Evolutionary conservation across 2,329 filamentous ascomycete species (phyloP).

Genomic region (Apiospora malaysiana): DNA sequence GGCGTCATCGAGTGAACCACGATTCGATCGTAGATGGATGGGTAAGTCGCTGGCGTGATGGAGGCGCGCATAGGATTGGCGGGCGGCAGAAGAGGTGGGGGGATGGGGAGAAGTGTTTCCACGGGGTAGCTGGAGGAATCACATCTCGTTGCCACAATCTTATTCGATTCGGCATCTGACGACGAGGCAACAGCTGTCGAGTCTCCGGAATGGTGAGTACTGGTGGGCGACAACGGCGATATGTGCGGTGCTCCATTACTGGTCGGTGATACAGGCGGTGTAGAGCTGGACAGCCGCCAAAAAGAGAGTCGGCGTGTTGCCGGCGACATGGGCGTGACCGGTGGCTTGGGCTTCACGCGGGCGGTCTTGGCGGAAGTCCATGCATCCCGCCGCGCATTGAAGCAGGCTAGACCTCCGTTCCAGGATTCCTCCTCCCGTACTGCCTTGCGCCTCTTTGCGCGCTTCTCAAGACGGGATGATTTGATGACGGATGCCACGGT

Average conservation of each 20-base stretch:
- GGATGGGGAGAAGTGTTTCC: constrained; percentile 72
- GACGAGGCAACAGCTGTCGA: constrained; percentile 47
- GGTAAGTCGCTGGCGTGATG: constrained; percentile 76
- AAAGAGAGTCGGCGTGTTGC: constrained; percentile 58
- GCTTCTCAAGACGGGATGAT: constrained; percentile 52
- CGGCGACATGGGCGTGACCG: constrained; percentile 44
- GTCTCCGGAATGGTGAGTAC: constrained; percentile 40
- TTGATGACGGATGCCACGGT: constrained; percentile 51
- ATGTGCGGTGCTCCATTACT: constrained; percentile 24
- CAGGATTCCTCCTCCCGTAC: constrained; percentile 71
- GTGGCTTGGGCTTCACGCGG: constrained; percentile 55
- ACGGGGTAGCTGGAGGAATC: constrained; percentile 55
- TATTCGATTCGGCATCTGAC: constrained; percentile 48
- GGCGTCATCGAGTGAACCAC: constrained; percentile 81
- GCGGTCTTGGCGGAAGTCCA: constrained; percentile 81
- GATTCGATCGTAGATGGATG: constrained; percentile 88
- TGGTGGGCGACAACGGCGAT: constrained; percentile 35
- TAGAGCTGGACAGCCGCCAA: constrained; percentile 51
- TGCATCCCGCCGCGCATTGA: constrained; percentile 75
- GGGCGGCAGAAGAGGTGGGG: constrained; percentile 73
- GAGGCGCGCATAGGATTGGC: constrained; percentile 78
- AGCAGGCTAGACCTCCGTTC: constrained; percentile 85
- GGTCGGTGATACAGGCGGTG: constrained; percentile 42
- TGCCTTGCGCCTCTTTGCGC: constrained; percentile 61
- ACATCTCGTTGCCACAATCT: constrained; percentile 38